Base-by-base conservation (phyloP, 768 basidiomycete species). In the Rhodotorula sphaerocarpa region DNA sequence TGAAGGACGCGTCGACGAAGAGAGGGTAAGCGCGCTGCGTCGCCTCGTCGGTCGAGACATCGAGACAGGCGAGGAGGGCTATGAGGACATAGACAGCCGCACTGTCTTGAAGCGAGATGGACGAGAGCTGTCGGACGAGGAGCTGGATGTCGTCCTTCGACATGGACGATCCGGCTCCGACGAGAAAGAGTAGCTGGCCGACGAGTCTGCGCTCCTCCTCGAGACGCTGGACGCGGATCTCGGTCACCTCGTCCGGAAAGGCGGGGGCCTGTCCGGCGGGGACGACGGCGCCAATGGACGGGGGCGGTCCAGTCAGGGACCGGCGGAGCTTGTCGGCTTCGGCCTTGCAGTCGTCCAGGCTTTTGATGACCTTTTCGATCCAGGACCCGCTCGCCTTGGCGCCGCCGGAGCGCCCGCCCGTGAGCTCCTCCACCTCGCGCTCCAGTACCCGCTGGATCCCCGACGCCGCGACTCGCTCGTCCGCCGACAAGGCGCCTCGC, bases 41-140 rank as follows among this genome's bases (percentile, higher is more conserved):
- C 36, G 81, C 80, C 3, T 82, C 77, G 1, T 57, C 65, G 50
- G 66, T 66, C 36, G 63, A 57, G 10, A 70, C 56, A 70, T 89
- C 85, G 66, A 91, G 82, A 12, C 83, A 80, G 33, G 81, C 79
- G 53, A 89, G 80, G 55, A 84, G 74, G 20, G 85, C 75, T 18
- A 83, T 79, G 55, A 91, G 80, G 52, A 65, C 41, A 57, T 88
- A 87, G 74, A 80, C 82, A 0, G 82, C 80, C 77, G 87, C 82
- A 25, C 83, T 74, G 65, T 88, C 85, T 53, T 82, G 82, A n/a
- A 83, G 79, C 66, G 84, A 82, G 27, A 55, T 20, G n/a, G 57
- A 39, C 46, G 52, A 61, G 21, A 63, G 69, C 55, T 53, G 65
- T 23, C 61, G 45, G 28, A 66, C 57, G 62, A 69, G 58, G 33